Evolutionary conservation across 1,284 basidiomycete species (phyloP).

Genomic region (Dichomitus squalens): DNA sequence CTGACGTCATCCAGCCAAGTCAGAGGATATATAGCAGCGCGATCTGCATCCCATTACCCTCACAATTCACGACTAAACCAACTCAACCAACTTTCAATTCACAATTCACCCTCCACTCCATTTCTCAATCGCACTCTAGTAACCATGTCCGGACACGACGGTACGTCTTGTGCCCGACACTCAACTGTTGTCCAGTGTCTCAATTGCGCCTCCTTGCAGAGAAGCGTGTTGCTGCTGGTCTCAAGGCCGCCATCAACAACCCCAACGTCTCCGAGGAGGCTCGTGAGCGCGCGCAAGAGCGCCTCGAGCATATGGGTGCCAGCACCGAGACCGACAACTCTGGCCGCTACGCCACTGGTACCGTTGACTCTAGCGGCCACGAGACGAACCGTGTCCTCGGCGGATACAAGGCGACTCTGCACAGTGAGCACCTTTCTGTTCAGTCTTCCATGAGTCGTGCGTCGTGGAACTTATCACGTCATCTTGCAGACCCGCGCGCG

Average conservation of each 20-base stretch:
- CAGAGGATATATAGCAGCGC: not conserved
- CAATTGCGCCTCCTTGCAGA: conserved; percentile 12
- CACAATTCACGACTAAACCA: too few relatives aligned
- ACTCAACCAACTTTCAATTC: not conserved
- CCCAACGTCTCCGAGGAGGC: conserved; percentile 55
- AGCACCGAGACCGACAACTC: conserved; percentile 17
- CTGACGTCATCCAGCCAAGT: not conserved
- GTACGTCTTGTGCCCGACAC: not conserved
- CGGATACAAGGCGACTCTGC: conserved; percentile 57
- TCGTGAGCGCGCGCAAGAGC: conserved; percentile 46
- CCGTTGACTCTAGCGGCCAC: conserved; percentile 10
- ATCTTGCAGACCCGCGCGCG: conserved; percentile 39
- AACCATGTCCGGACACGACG: conserved; percentile 16
- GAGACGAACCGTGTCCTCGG: conserved; percentile 39
- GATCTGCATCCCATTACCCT: not conserved
- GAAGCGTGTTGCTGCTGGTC: conserved; percentile 51
- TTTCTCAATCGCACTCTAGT: not conserved
- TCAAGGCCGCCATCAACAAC: conserved; percentile 58
- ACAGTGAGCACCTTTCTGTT: conserved; percentile 36
- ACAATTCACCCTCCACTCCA: not conserved
- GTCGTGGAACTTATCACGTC: too few relatives aligned
- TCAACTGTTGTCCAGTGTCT: not conserved
- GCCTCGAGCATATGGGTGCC: conserved; percentile 43
- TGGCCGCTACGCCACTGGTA: not conserved
- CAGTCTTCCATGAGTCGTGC: too few relatives aligned